Percentiles rank a stretch among this genome's conserved stretches.
phyloP scores from a whole-genome alignment of 306 rosid species.

The Corylus heterophylla region DNA sequence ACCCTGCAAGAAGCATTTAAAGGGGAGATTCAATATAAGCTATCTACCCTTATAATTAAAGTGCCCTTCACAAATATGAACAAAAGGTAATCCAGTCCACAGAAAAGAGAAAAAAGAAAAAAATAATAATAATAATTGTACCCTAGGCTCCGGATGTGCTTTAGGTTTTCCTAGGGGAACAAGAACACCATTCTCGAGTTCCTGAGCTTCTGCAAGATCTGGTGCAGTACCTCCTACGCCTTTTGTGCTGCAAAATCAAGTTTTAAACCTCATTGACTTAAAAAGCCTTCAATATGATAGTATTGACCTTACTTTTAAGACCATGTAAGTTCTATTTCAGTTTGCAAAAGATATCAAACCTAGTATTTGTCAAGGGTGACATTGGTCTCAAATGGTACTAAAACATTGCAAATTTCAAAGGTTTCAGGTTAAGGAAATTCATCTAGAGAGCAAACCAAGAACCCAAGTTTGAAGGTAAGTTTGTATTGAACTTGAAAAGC shows the following conservation, averaged over 20 bases:
- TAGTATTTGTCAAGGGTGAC: not conserved
- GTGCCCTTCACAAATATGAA: not conserved
- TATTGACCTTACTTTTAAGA: constrained; percentile 1
- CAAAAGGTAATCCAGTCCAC: not conserved
- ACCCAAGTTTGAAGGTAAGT: not conserved
- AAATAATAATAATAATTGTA: constrained; percentile 13
- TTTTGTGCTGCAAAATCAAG: constrained; percentile 67
- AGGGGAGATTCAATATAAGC: not conserved
- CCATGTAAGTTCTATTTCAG: not conserved
- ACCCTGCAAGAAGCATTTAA: constrained; percentile 51
- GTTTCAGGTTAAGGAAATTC: not conserved
- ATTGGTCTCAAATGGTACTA: not conserved
- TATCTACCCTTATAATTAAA: not conserved
- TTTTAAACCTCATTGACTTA: constrained; percentile 15
- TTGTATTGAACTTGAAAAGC: not conserved
- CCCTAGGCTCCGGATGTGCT: constrained; percentile 34
- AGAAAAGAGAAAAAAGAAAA: not conserved
- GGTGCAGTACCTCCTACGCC: constrained; percentile 87
- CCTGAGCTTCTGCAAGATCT: constrained; percentile 58
- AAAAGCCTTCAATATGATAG: constrained; percentile 13
- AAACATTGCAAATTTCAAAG: not conserved
- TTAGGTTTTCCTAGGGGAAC: constrained; percentile 78
- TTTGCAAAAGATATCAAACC: not conserved
- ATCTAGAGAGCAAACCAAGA: not conserved
- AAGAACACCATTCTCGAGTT: constrained; percentile 62